These are phyloP conservation scores for Colletotrichum sansevieriae DNA, from an alignment of 2,329 filamentous ascomycete species.

Conservation along the genomic window DNA sequence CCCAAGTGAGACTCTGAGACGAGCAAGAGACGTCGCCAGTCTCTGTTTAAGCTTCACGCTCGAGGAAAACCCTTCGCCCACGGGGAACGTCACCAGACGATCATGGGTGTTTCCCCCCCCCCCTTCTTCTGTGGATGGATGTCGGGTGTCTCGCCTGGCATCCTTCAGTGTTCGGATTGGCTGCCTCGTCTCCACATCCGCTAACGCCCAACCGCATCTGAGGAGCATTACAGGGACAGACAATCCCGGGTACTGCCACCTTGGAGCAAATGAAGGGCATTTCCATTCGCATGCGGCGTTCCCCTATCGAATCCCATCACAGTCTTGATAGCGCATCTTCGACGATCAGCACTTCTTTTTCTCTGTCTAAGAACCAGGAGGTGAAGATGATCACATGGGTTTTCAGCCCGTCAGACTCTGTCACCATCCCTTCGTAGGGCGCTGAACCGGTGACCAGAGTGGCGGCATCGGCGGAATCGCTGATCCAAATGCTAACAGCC, in stretches of 20 bases:
- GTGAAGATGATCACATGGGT: background rate
- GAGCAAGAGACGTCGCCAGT: conserved; percentile 32
- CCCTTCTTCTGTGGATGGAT: background rate
- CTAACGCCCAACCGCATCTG: background rate
- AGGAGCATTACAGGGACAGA: too few species aligned
- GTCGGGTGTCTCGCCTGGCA: conserved; percentile 14
- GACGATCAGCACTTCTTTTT: background rate
- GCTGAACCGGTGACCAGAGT: conserved; percentile 11
- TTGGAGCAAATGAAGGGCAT: background rate
- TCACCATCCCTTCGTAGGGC: background rate
- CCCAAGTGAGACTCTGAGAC: conserved; percentile 14
- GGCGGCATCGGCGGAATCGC: conserved; percentile 13
- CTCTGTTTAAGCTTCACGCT: conserved; percentile 24
- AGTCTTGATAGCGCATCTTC: background rate
- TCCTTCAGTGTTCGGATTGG: conserved; percentile 11
- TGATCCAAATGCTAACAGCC: conserved; percentile 3
- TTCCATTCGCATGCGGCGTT: background rate
- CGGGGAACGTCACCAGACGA: conserved; percentile 24
- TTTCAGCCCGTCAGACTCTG: conserved; percentile 5
- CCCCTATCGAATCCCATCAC: background rate
- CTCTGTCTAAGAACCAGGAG: background rate
- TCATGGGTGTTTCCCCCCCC: background rate
- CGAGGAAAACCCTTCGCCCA: conserved; percentile 7
- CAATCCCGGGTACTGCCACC: background rate
- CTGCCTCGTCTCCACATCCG: background rate